These are phyloP conservation scores for Leccinum pellstonianum DNA, from an alignment of 768 basidiomycete genomes.

Conservation along the genomic window DNA sequence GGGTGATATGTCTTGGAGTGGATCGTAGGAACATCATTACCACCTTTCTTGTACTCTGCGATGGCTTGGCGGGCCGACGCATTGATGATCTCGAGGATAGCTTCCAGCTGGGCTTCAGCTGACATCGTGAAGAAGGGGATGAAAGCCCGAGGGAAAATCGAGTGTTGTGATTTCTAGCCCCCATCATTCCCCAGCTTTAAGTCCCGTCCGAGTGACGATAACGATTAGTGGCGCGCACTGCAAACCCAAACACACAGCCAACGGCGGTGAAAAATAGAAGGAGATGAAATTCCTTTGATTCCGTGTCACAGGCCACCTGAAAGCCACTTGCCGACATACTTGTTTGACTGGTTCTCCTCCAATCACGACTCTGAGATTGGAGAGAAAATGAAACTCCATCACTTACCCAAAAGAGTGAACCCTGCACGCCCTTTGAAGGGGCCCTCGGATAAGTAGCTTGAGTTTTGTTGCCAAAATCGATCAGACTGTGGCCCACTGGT, in stretches of 20 bases:
- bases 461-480: background rate
- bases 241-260: background rate
- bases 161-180: background rate
- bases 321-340: background rate
- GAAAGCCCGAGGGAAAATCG: background rate
- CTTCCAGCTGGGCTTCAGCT: conserved; percentile 6
- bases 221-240: background rate
- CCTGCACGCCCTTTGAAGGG: background rate
- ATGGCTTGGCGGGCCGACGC: conserved; percentile 27
- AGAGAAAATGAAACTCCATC: background rate
- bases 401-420: background rate
- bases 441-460: background rate
- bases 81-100: conserved; percentile 33
- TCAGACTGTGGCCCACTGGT: background rate
- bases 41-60: conserved; percentile 25
- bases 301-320: background rate
- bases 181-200: background rate
- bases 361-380: background rate
- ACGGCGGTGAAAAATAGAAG: background rate
- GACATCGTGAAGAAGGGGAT: conserved; percentile 13
- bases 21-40: conserved; percentile 23
- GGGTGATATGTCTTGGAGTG: conserved; percentile 24
- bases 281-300: background rate
- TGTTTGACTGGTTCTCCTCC: background rate
- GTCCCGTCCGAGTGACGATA: background rate